A percentile compares a stretch with the other conserved stretches of the same genome.
These are phyloP conservation scores for Sporothrix euskadiensis DNA, from an alignment of 2,329 filamentous ascomycete genomes.

Conservation along the genomic window DNA sequence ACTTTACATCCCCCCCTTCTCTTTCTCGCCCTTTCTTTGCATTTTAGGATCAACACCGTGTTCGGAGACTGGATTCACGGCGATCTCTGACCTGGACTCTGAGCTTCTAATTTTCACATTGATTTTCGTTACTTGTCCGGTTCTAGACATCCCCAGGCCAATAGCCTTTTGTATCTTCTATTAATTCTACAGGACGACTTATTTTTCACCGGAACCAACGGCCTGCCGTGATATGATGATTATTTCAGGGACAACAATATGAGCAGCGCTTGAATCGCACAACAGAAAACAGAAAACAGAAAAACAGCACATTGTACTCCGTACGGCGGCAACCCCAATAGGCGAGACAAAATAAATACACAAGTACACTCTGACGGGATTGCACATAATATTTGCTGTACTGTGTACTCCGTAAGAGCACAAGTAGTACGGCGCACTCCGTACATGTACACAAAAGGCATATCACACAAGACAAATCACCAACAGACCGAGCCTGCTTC, in stretches of 20 bases:
- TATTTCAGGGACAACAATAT: neutral
- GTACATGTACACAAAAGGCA: neutral
- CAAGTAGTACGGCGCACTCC: neutral
- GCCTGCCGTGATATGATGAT: neutral
- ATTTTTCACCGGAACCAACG: neutral
- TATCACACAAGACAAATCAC: neutral
- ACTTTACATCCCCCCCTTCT: neutral
- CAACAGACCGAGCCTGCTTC: neutral
- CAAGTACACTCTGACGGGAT: neutral
- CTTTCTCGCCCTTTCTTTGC: neutral
- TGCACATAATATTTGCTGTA: neutral
- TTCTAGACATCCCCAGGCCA: conserved; percentile 5
- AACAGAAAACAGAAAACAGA: neutral
- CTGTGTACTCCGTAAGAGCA: no score
- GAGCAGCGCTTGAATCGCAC: neutral
- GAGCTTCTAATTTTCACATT: no score
- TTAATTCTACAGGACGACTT: neutral
- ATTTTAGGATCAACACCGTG: neutral
- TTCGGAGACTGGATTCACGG: neutral
- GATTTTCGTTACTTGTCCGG: no score
- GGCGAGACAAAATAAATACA: neutral
- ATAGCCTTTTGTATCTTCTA: neutral
- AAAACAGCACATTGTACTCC: neutral
- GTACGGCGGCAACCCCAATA: neutral
- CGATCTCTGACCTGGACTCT: neutral